phyloP scores from a whole-genome alignment of 1,139 yeast genomes.

The Suhomyces choctaworum region DNA sequence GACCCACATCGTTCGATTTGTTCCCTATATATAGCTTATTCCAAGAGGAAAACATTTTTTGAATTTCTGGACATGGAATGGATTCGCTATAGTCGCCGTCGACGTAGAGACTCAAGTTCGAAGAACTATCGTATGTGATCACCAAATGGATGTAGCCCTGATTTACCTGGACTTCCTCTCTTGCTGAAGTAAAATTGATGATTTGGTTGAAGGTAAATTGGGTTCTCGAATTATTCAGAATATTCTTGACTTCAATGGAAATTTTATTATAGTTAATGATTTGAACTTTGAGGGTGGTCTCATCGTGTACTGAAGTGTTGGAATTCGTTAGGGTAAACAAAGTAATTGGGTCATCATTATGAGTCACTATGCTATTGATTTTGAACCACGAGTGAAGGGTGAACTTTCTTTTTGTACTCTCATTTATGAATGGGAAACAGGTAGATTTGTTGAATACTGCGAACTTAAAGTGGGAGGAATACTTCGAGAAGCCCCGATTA shows the following conservation, averaged over 20 bases:
- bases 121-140: slow-evolving; percentile 39
- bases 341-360: slow-evolving; percentile 22
- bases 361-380: slow-evolving; percentile 18
- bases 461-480: slow-evolving; percentile 33
- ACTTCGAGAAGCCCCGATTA: slow-evolving; percentile 23
- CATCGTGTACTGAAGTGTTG: slow-evolving; percentile 17
- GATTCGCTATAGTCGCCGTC: slow-evolving; percentile 49
- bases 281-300: slow-evolving; percentile 29
- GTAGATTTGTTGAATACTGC: slow-evolving; percentile 27
- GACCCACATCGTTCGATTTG: slow-evolving; percentile 11
- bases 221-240: slow-evolving; percentile 27
- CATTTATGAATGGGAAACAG: slow-evolving; percentile 16
- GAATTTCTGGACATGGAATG: slow-evolving; percentile 43
- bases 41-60: slow-evolving; percentile 33
- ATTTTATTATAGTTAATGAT: slow-evolving; percentile 35
- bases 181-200: slow-evolving; percentile 11
- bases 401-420: slow-evolving; percentile 13
- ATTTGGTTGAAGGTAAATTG: slow-evolving; percentile 39
- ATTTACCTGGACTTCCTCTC: slow-evolving; percentile 2
- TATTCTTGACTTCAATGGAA: slow-evolving; percentile 31
- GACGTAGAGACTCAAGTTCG: slow-evolving; percentile 38
- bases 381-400: slow-evolving; percentile 43
- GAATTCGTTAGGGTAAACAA: slow-evolving; percentile 35
- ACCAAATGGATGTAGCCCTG: slow-evolving; percentile 37
- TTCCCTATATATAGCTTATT: slow-evolving; percentile 42